Conservation (phyloP, 2,329 filamentous ascomycete species). For the Fusarium liriodendri region DNA sequence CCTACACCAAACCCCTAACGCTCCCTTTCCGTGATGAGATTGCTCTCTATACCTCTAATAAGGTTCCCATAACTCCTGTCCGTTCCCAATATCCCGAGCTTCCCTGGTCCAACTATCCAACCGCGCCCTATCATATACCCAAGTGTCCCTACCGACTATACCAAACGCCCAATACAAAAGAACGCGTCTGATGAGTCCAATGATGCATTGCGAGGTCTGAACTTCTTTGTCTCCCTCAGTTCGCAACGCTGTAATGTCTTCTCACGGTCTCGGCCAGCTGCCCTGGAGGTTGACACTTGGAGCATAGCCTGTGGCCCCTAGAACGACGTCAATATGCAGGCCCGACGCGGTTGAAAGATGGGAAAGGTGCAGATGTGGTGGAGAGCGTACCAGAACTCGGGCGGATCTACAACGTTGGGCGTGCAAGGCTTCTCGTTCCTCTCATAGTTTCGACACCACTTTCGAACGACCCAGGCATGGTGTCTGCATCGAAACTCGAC, state of each 20-base stretch:
- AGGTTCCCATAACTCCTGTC: background rate
- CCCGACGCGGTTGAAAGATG: background rate
- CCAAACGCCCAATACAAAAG: background rate
- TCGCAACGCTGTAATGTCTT: constrained; percentile 22
- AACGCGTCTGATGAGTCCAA: background rate
- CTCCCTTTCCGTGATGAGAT: background rate
- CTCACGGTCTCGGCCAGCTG: constrained; percentile 34
- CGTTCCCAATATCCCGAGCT: background rate
- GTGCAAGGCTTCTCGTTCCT: constrained; percentile 36
- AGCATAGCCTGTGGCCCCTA: constrained; percentile 34
- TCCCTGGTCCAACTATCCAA: background rate
- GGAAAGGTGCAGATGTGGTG: background rate
- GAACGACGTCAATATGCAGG: background rate
- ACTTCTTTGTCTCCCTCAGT: background rate
- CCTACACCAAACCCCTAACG: background rate
- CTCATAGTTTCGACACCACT: constrained; percentile 39
- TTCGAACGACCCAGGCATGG: constrained; percentile 40
- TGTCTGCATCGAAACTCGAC: constrained; percentile 41
- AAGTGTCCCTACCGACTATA: background rate
- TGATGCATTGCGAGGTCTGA: background rate
- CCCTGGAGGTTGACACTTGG: constrained; percentile 35
- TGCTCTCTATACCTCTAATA: background rate
- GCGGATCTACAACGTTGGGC: constrained; percentile 38
- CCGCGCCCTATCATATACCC: background rate
- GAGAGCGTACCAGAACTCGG: constrained; percentile 38